Conservation (phyloP, 2,329 filamentous ascomycete genomes). For the Penicillium hordei region DNA sequence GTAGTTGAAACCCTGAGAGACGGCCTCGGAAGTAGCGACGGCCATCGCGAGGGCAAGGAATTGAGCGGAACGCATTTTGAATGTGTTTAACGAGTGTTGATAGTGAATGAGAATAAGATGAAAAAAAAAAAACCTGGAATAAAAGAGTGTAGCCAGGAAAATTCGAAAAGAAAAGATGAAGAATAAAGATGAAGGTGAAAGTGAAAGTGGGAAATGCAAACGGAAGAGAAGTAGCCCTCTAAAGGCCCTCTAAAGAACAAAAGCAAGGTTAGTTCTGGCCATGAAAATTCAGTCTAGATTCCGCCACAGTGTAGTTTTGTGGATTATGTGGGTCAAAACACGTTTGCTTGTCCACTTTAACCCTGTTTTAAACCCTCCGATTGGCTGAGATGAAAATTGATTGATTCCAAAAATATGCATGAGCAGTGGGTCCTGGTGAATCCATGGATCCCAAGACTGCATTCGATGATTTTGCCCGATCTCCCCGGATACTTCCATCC, state of each 20-base stretch:
- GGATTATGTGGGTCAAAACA: conserved; percentile 23
- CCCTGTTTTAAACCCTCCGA: not conserved
- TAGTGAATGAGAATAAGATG: conserved; percentile 2
- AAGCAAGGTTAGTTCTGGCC: conserved; percentile 4
- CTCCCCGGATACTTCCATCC: conserved; percentile 11
- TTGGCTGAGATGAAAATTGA: not conserved
- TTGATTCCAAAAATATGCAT: conserved; percentile 12
- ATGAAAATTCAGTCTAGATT: conserved; percentile 20
- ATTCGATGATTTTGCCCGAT: conserved; percentile 12
- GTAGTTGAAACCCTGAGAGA: conserved; percentile 52
- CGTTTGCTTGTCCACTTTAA: conserved; percentile 22
- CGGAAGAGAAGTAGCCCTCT: conserved; percentile 11
- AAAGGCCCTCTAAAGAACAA: conserved; percentile 8
- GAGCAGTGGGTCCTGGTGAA: not conserved
- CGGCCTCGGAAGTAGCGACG: conserved; percentile 36
- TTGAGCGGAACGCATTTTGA: conserved; percentile 36
- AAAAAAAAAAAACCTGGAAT: conserved; percentile 8
- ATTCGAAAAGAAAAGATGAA: conserved; percentile 8
- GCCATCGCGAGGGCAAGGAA: conserved; percentile 38
- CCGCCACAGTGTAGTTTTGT: conserved; percentile 19
- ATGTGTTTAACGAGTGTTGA: conserved; percentile 8
- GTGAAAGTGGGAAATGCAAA: conserved; percentile 9
- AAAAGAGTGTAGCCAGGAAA: conserved; percentile 13
- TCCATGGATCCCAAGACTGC: not conserved
- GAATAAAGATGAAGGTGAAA: not conserved